A percentile compares a stretch with the other conserved stretches of the same genome.
Evolutionary conservation across 495 filamentous ascomycete genomes (phyloP).

Genomic region (Oidiodendron maius): DNA sequence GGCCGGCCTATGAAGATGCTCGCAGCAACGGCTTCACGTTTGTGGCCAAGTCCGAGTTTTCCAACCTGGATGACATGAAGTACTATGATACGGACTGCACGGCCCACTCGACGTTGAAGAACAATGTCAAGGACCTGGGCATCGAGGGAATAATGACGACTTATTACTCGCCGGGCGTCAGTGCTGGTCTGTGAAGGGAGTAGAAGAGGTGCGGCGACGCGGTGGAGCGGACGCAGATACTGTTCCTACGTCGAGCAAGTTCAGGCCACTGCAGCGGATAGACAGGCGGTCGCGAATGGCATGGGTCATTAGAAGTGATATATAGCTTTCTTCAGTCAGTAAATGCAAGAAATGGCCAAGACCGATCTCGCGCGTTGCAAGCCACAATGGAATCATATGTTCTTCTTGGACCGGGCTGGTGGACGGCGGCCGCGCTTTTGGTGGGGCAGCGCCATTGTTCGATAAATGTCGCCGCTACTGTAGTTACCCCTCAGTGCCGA

Average conservation of each 20-base stretch:
- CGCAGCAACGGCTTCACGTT: constrained; percentile 51
- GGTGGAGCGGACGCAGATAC: neutral
- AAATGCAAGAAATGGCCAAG: too few relatives aligned
- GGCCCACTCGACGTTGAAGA: constrained; percentile 11
- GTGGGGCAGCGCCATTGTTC: too few relatives aligned
- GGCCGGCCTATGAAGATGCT: neutral
- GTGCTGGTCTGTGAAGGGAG: neutral
- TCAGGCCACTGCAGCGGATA: too few relatives aligned
- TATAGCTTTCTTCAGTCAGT: too few relatives aligned
- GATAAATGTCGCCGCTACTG: too few relatives aligned
- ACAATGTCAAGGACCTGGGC: neutral
- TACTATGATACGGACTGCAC: constrained; percentile 62
- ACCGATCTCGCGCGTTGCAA: too few relatives aligned
- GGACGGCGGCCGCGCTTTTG: too few relatives aligned
- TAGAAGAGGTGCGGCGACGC: neutral
- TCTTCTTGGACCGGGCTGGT: too few relatives aligned
- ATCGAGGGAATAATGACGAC: constrained; percentile 4
- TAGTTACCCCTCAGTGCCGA: too few relatives aligned
- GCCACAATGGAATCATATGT: too few relatives aligned
- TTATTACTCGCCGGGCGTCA: constrained; percentile 2
- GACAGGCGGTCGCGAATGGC: too few relatives aligned
- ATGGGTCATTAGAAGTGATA: too few relatives aligned
- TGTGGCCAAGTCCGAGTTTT: constrained; percentile 51
- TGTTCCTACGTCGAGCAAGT: neutral
- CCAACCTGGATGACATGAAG: constrained; percentile 58